phyloP scores from a whole-genome alignment of 257 asterid genomes.

The Nicotiana attenuata region DNA sequence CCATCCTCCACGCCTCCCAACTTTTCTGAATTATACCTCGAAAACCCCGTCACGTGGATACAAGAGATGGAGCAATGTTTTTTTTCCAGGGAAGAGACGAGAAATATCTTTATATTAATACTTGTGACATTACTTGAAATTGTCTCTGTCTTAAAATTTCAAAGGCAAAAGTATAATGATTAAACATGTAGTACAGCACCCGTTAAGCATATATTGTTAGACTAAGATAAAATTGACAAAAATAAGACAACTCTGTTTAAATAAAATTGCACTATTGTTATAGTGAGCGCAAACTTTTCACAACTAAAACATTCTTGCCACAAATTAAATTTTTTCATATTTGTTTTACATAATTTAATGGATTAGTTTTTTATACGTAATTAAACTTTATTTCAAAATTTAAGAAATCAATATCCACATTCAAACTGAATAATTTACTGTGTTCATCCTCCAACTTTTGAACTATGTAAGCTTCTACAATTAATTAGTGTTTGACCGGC shows the following conservation, averaged over 20 bases:
- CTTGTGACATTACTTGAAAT: neutral
- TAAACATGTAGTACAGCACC: no score
- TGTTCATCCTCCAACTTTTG: neutral
- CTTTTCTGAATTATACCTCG: neutral
- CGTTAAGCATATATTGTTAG: no score
- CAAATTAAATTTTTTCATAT: neutral
- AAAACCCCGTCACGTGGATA: neutral
- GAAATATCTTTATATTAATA: no score
- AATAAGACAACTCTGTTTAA: neutral
- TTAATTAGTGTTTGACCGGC: neutral
- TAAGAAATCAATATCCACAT: no score
- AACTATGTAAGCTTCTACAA: neutral
- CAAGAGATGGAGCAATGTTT: neutral
- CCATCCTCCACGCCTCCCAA: slow-evolving; percentile 3
- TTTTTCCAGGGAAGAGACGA: neutral
- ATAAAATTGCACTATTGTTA: neutral
- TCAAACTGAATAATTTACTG: no score
- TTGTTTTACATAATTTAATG: no score
- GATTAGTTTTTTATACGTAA: no score
- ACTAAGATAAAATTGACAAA: no score
- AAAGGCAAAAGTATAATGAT: no score
- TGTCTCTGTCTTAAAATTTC: no score
- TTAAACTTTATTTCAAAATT: no score
- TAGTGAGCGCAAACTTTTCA: neutral
- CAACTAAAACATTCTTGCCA: neutral